Evolutionary conservation across 179 eudicot genomes (phyloP), one percentile per base, ranked within the genome.

Genomic region (Actinidia polygama): DNA sequence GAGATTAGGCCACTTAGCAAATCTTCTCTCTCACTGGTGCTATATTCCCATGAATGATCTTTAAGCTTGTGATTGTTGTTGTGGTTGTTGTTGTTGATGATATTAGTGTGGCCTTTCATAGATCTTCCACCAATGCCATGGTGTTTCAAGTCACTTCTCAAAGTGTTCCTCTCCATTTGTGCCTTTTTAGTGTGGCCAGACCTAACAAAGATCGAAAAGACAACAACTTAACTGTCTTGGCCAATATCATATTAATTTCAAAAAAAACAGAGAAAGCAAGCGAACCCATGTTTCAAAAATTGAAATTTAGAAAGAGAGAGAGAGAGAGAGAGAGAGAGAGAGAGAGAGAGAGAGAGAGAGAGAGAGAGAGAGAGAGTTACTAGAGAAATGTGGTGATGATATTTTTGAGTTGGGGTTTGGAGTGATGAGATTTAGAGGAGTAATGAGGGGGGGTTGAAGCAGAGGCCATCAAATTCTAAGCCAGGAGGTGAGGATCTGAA

Each of bases 1-100:
- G 98, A 15, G 94, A 93, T 96, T 96, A 93, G 84, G 90, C 84
- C 86, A 70, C 81, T 83, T 4, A 84, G 55, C 3, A 83, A 58
- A 67, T 85, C 87, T 70, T 71, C 87, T 54, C 69, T 50, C 50
- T 36, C 19, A 53, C 44, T 11, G 7, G 58, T 69, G 3, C 57
- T 54, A 14, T 40, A 21, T 6, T 79, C 30, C 59, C 73, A 71
- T 30, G 77, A 73, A 23, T 51, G n/a, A n/a, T n/a, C 77, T 73
- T 11, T 73, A 51, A 23, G 36, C 40, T 44, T 73, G 5, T 3
- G 46, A n/a, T 78, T 78, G 54, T 55, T 79, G 82, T 11, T 74
- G 81, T 53, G 77, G 84, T 0, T 6, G 73, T 44, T 40, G 53
- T 67, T 30, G 18, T 36, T 67, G 72, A 67, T 30, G 71, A 16